These are phyloP conservation scores for Xylariaceae sp. DNA, from an alignment of 2,329 filamentous ascomycete species.

Conservation along the genomic window DNA sequence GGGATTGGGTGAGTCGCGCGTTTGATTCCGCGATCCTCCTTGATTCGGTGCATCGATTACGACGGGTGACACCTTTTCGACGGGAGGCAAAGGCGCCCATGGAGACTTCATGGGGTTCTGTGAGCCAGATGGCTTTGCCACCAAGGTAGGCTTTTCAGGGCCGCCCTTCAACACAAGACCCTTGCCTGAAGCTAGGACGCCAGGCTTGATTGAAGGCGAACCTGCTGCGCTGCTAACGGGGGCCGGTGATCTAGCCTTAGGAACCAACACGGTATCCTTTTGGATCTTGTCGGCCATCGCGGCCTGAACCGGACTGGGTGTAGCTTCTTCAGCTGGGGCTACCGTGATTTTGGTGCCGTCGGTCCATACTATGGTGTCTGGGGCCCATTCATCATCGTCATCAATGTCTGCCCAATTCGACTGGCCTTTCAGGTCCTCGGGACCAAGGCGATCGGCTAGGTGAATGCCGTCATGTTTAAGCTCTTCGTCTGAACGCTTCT, in stretches of 20 bases:
- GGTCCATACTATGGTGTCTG: slow-evolving; percentile 80
- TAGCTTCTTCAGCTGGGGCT: slow-evolving; percentile 53
- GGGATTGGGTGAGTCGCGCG: slow-evolving; percentile 51
- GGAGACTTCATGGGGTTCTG: slow-evolving; percentile 78
- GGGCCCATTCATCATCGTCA: slow-evolving; percentile 82
- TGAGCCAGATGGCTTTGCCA: slow-evolving; percentile 63
- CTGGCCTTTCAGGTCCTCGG: slow-evolving; percentile 68
- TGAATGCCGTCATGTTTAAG: slow-evolving; percentile 83
- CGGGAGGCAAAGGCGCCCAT: slow-evolving; percentile 80
- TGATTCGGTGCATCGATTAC: slow-evolving; percentile 48
- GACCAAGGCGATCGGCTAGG: slow-evolving; percentile 70
- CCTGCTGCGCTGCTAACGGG: slow-evolving; percentile 30
- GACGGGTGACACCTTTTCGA: slow-evolving; percentile 73
- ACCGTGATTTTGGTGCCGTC: slow-evolving; percentile 80
- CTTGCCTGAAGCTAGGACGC: slow-evolving; percentile 49
- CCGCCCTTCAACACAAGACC: slow-evolving; percentile 62
- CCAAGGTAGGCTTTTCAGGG: slow-evolving; percentile 65
- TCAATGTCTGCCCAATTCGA: slow-evolving; percentile 88
- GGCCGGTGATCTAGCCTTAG: slow-evolving; percentile 44
- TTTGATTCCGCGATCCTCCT: slow-evolving; percentile 40
- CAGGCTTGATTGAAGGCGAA: slow-evolving; percentile 41
- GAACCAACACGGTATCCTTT: slow-evolving; percentile 32
- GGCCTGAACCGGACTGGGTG: slow-evolving; percentile 27
- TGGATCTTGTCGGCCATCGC: slow-evolving; percentile 38
- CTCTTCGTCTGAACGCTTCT: slow-evolving; percentile 82